Conservation (phyloP, 176 grass and related monocot species). For the Cenchrus fungigraminus region DNA sequence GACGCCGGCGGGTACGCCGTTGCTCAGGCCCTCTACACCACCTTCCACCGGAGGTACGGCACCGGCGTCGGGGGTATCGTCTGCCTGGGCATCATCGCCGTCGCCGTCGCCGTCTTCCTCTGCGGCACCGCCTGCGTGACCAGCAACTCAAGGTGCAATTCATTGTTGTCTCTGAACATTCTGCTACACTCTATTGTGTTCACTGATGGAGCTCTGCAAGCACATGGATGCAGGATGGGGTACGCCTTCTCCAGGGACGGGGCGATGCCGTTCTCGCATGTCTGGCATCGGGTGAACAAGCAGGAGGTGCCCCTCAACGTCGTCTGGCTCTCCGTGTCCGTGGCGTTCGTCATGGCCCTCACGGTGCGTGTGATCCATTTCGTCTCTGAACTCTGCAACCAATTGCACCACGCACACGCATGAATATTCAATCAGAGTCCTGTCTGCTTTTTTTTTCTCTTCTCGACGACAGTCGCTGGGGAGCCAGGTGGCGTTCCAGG, state of each 20-base stretch:
- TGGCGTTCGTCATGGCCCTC: conserved; percentile 66
- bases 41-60: conserved; percentile 56
- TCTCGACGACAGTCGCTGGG: conserved; percentile 57
- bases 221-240: conserved; percentile 38
- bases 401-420: too few relatives aligned
- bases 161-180: too few relatives aligned
- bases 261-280: conserved; percentile 56
- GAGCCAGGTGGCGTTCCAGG: conserved; percentile 82
- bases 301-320: conserved; percentile 65
- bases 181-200: too few relatives aligned
- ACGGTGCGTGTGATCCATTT: conserved; percentile 28
- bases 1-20: conserved; percentile 72
- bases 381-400: neutral
- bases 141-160: conserved; percentile 46
- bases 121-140: conserved; percentile 56
- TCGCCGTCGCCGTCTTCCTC: conserved; percentile 55
- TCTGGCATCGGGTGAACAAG: conserved; percentile 62
- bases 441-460: too few relatives aligned
- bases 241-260: conserved; percentile 79
- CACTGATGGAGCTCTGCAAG: too few relatives aligned
- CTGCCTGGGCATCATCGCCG: conserved; percentile 51
- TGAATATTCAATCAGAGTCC: neutral
- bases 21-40: conserved; percentile 58
- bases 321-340: conserved; percentile 61
- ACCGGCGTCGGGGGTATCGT: conserved; percentile 52